Base-by-base conservation (phyloP, 305 asterid species). In the Fraxinus dipetala region DNA sequence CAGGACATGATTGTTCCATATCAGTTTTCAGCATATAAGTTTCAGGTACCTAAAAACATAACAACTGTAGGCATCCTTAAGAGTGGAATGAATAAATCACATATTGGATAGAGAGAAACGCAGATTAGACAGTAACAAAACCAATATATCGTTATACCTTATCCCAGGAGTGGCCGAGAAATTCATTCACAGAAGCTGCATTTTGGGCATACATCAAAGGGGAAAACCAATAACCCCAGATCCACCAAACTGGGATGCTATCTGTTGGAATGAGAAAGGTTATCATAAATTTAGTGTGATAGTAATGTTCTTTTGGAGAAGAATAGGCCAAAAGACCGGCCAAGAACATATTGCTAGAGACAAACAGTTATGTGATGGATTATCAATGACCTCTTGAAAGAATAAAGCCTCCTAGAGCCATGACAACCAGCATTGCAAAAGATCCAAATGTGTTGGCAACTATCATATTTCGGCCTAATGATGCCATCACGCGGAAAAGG, bases 161-260 rank as follows among this genome's bases (percentile, higher is more conserved):
- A 86, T 91, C 89, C 97, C 97, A 93, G 22, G 96, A 90, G 85
- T 84, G 92, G 72, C 97, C 97, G 0, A 88, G 93, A 84, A 93
- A 93, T 85, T 93, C 97, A 79, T 93, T 93, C 28, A 93, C 97
- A 2, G 96, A 90, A 89, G 92, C 94, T 72, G 97, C 94, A 85
- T 90, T 91, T 81, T 93, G 96, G 73, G 96, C 97, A 85, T 93
- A 93, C 97, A 93, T 93, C 95, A 93, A 88, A 6, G 97, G 97
- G 48, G 97, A 93, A 81, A 91, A 20, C 94, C 96, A 93, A 87
- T 91, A 93, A 87, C 96, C 97, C 97, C 97, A 93, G 48, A 91
- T 93, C 97, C 97, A 93, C 97, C 97, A 93, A 87, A 83, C 83
- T 14, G 96, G 96, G 77, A 93, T 90, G 88, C 96, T 89, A 89